Conservation (phyloP, 2,329 filamentous ascomycete species). For the Diaporthe nobilis region DNA sequence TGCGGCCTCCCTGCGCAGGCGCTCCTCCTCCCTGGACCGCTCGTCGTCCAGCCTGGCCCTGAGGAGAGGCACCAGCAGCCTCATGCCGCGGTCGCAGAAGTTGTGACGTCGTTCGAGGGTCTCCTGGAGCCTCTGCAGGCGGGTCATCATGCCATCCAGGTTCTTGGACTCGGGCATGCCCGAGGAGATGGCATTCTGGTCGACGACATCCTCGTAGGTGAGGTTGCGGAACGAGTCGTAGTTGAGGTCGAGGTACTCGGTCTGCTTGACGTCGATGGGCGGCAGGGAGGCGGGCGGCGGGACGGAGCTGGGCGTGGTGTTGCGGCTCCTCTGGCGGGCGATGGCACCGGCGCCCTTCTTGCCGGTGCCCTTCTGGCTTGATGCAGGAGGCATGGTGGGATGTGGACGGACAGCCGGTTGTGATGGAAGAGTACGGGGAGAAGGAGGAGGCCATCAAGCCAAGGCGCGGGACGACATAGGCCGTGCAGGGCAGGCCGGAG, state of each 20-base stretch:
- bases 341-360: conserved; percentile 75
- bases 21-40: conserved; percentile 65
- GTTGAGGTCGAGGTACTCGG: conserved; percentile 77
- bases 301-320: conserved; percentile 78
- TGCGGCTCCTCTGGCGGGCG: conserved; percentile 78
- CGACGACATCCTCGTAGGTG: conserved; percentile 79
- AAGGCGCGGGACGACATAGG: neutral
- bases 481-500: conserved; percentile 9
- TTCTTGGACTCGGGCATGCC: conserved; percentile 74
- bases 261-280: conserved; percentile 68
- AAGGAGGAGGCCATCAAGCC: neutral
- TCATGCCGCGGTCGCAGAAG: conserved; percentile 81
- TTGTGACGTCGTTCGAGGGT: conserved; percentile 77
- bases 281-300: conserved; percentile 66
- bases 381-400: conserved; percentile 68
- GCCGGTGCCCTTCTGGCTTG: conserved; percentile 73
- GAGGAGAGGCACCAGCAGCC: conserved; percentile 75
- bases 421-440: neutral
- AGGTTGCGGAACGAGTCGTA: conserved; percentile 72
- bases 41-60: conserved; percentile 73
- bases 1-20: conserved; percentile 61
- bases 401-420: neutral
- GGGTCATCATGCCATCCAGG: conserved; percentile 74
- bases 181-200: conserved; percentile 69
- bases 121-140: conserved; percentile 75